Evolutionary conservation across 148 eudicot genomes (phyloP), one percentile per base, ranked within the genome.

Genomic region (Talinum fruticosum): DNA sequence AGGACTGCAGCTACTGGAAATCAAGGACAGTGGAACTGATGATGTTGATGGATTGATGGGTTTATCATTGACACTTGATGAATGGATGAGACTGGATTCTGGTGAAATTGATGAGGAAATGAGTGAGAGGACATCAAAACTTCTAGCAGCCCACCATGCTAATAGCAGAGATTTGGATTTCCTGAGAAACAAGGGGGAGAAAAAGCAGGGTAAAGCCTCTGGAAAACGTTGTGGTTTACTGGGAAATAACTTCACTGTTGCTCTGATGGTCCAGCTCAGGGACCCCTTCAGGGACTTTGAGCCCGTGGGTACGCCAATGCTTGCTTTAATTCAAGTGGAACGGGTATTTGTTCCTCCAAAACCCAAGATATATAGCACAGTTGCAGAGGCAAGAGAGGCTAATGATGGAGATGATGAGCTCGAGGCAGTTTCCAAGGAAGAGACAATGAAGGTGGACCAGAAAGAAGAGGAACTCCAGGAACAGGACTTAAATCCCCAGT

Each of bases 281-380:
- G 92, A 91, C 53, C 92, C 95, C 19, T 81, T 89, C 10, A 82
- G 91, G 75, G 77, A 91, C 78, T 87, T 80, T 47, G 92, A 89
- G 64, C 80, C 87, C 10, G 92, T 91, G 77, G 92, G 95, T 8
- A 80, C 82, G 10, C 81, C 91, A 13, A 89, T 91, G 91, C 88
- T 89, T 64, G 87, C 89, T 79, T 76, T 89, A 14, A 77, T 89
- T 77, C 87, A 91, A 72, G 90, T 91, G 36, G 89, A 89, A 69
- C 83, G 98, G 72, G 91, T 93, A 29, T 96, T 91, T 82, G 82
- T 96, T 45, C 95, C 98, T 8, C 98, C 97, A 15, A 96, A 96
- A 81, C 91, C 95, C 14, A 93, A 82, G 84, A 83, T 96, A 79
- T 93, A 86, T 81, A 77, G 81, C 82, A 82, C 86, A 6, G 90